Percentiles rank a stretch among this genome's conserved stretches.
These are phyloP conservation scores for Coix lacrymajobi DNA, from an alignment of 176 grass and related monocot species.

Conservation along the genomic window DNA sequence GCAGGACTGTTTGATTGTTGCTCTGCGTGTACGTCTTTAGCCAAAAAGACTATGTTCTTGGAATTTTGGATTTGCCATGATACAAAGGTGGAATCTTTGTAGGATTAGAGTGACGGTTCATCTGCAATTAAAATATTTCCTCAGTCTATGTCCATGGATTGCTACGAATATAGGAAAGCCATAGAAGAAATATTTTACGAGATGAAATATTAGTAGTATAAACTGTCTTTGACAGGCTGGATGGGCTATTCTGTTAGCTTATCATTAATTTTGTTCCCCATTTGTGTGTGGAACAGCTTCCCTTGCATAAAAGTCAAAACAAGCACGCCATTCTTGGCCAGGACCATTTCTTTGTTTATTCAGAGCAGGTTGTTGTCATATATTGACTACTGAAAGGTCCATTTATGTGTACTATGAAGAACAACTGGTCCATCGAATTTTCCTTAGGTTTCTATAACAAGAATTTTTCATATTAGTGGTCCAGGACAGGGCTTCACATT, in stretches of 20 bases:
- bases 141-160: background rate
- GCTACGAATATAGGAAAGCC: background rate
- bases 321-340: background rate
- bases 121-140: background rate
- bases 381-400: background rate
- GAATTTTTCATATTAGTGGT: background rate
- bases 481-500: background rate
- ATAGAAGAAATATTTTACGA: background rate
- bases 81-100: background rate
- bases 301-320: conserved; percentile 7
- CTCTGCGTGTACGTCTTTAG: background rate
- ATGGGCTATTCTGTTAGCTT: background rate
- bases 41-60: background rate
- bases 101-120: background rate
- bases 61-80: background rate
- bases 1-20: background rate
- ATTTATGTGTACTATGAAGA: background rate
- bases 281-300: background rate
- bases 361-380: background rate
- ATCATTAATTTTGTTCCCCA: background rate
- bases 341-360: background rate
- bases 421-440: background rate
- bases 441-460: background rate
- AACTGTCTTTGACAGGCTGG: background rate
- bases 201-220: background rate